phyloP scores from a whole-genome alignment of 1,284 basidiomycete genomes.

The Singerocomus inundabilis region DNA sequence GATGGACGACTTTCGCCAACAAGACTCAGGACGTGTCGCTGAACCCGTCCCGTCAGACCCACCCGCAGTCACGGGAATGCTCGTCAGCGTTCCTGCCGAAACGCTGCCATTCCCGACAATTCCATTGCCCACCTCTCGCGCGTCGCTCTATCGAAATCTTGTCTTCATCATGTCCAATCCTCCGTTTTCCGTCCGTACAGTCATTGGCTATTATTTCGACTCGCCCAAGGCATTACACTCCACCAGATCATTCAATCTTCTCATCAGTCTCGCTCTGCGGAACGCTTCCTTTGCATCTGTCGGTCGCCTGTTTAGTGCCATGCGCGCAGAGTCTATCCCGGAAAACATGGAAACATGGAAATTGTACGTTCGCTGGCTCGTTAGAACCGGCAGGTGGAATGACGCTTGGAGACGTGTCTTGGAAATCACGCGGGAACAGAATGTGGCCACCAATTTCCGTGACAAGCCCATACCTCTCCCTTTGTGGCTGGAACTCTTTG shows the following conservation, averaged over 20 bases:
- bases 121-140: constrained; percentile 23
- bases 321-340: constrained; percentile 39
- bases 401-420: constrained; percentile 44
- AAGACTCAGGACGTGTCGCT: constrained; percentile 13
- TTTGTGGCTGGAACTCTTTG: constrained; percentile 56
- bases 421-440: constrained; percentile 12
- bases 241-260: constrained; percentile 52
- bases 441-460: background rate
- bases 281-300: constrained; percentile 43
- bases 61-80: constrained; percentile 1
- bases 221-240: constrained; percentile 41
- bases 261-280: constrained; percentile 48
- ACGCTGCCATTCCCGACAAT: constrained; percentile 1
- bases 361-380: constrained; percentile 48
- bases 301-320: constrained; percentile 40
- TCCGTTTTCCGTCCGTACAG: constrained; percentile 34
- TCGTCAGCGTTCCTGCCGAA: constrained; percentile 7
- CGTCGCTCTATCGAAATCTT: constrained; percentile 46
- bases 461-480: constrained; percentile 36
- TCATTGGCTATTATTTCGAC: constrained; percentile 51
- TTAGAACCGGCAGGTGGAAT: constrained; percentile 48
- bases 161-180: constrained; percentile 36
- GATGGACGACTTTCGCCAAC: constrained; percentile 5
- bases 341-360: constrained; percentile 46
- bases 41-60: constrained; percentile 5